Conservation (phyloP, 2,329 filamentous ascomycete species). For the Pseudocercospora ulei region DNA sequence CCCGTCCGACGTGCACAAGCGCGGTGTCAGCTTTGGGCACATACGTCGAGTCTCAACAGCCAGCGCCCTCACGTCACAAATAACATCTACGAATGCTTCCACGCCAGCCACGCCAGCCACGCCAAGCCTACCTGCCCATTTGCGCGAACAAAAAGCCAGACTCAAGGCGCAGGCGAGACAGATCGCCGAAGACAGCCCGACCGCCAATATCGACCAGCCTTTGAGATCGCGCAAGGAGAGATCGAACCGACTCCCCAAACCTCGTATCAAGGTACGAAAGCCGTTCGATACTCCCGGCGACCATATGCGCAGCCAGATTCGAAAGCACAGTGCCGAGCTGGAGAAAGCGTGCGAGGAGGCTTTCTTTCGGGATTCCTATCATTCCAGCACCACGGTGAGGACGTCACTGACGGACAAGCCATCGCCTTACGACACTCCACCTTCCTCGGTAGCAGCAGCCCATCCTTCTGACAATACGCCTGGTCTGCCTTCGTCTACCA, state of each 20-base stretch:
- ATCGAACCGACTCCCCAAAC: constrained; percentile 24
- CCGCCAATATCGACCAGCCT: constrained; percentile 27
- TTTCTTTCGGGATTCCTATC: constrained; percentile 61
- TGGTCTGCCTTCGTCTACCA: constrained; percentile 19
- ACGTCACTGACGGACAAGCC: constrained; percentile 33
- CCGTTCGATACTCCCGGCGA: constrained; percentile 41
- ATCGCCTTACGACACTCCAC: constrained; percentile 23
- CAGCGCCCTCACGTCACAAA: constrained; percentile 35
- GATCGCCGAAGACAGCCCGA: constrained; percentile 28
- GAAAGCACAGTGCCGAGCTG: constrained; percentile 73
- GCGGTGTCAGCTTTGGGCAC: constrained; percentile 56
- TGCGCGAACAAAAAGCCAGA: constrained; percentile 23
- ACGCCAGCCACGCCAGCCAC: constrained; percentile 24
- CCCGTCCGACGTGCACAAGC: constrained; percentile 48
- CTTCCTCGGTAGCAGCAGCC: constrained; percentile 41
- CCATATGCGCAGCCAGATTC: constrained; percentile 63
- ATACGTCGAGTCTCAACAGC: constrained; percentile 40
- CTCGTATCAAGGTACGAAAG: constrained; percentile 34
- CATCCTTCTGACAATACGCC: constrained; percentile 24
- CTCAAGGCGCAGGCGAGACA: constrained; percentile 21
- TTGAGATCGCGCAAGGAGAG: constrained; percentile 34
- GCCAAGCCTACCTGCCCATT: constrained; percentile 24
- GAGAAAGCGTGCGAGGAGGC: constrained; percentile 87
- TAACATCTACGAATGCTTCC: constrained; percentile 23
- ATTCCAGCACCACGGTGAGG: constrained; percentile 43